Evolutionary conservation across 495 filamentous ascomycete species (phyloP).

Genomic region (Elaphomyces granulatus): DNA sequence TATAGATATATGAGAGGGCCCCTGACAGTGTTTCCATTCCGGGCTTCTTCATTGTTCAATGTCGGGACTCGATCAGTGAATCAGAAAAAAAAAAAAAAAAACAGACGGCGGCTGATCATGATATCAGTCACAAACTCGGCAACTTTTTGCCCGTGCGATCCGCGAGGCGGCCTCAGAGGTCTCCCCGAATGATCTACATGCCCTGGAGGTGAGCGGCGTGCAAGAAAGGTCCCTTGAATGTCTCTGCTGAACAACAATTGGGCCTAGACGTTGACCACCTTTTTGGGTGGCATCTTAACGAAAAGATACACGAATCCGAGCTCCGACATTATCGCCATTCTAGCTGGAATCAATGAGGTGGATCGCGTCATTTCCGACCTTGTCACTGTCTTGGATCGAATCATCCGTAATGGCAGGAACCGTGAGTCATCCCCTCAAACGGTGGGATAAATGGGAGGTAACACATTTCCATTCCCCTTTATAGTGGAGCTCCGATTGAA

Average conservation of each 20-base stretch:
- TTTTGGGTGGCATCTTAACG: constrained; percentile 61
- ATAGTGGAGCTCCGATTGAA: constrained; percentile 60
- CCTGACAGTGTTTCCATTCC: too few species aligned
- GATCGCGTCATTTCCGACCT: constrained; percentile 81
- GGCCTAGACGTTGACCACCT: constrained; percentile 71
- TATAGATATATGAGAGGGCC: too few species aligned
- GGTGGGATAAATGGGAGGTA: constrained; percentile 2
- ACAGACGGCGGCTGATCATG: constrained; percentile 3
- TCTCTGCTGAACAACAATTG: constrained; percentile 29
- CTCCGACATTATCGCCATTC: constrained; percentile 79
- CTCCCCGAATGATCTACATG: constrained; percentile 56
- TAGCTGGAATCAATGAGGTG: constrained; percentile 77
- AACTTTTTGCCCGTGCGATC: constrained; percentile 62
- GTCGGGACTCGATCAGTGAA: too few species aligned
- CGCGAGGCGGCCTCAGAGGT: constrained; percentile 48
- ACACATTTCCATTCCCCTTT: too few species aligned
- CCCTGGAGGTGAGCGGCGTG: constrained; percentile 60
- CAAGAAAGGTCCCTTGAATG: background rate
- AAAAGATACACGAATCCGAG: constrained; percentile 95
- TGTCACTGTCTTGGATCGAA: constrained; percentile 62
- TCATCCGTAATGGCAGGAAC: constrained; percentile 63
- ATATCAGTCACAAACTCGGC: constrained; percentile 50
- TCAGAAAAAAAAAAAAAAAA: too few species aligned
- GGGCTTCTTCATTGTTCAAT: too few species aligned
- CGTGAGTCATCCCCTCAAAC: constrained; percentile 31